Percentiles rank a stretch among this genome's conserved stretches.
phyloP scores from a whole-genome alignment of 179 eudicot genomes.

The Sideroxylon spinosum region DNA sequence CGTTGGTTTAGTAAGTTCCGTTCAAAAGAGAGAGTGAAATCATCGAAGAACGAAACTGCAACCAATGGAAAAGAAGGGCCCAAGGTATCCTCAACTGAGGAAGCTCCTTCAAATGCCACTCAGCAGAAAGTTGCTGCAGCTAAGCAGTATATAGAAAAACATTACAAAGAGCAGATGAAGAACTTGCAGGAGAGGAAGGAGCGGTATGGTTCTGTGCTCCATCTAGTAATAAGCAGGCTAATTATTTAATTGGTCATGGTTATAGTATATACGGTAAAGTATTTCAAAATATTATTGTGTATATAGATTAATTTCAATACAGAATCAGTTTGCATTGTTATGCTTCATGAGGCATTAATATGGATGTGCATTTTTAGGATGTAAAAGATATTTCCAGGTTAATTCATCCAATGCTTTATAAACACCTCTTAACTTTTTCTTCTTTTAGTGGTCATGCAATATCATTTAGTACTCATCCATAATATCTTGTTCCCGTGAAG shows the following conservation, averaged over 20 bases:
- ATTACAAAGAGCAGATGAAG: conserved; percentile 86
- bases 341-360: background rate
- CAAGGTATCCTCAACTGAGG: conserved; percentile 51
- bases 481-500: background rate
- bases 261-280: background rate
- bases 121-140: conserved; percentile 87
- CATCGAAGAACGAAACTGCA: conserved; percentile 52
- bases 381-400: background rate
- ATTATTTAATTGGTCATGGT: background rate
- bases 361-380: background rate
- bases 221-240: background rate
- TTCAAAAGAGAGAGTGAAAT: conserved; percentile 56
- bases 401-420: background rate
- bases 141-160: conserved; percentile 79
- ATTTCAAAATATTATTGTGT: background rate
- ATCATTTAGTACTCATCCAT: background rate
- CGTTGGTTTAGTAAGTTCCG: conserved; percentile 53
- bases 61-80: conserved; percentile 56
- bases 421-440: background rate
- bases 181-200: conserved; percentile 73
- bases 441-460: background rate
- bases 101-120: conserved; percentile 71
- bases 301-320: background rate
- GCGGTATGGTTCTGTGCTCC: conserved; percentile 45
- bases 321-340: background rate